Evolutionary conservation across 768 basidiomycete genomes (phyloP).

Genomic region (Favolaschia claudopus): DNA sequence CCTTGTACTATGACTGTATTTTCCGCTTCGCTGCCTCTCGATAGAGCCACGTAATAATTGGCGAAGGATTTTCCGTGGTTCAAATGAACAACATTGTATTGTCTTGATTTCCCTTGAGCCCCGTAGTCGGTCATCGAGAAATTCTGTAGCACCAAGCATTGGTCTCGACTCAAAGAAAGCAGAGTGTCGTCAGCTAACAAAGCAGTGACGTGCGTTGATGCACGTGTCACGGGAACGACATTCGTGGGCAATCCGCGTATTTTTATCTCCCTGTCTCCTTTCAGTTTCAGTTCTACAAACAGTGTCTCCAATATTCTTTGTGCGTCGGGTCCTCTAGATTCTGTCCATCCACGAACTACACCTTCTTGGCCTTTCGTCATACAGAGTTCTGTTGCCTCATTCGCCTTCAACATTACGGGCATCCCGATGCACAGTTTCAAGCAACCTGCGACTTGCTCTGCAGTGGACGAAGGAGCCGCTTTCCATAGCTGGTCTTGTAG

Average conservation of each 20-base stretch:
- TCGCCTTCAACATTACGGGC: conserved; percentile 35
- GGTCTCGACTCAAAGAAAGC: neutral
- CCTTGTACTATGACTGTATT: too few relatives aligned
- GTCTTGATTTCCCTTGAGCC: neutral
- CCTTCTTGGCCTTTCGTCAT: neutral
- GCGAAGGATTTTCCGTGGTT: too few relatives aligned
- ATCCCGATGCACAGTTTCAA: conserved; percentile 39
- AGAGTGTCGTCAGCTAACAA: neutral
- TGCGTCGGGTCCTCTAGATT: neutral
- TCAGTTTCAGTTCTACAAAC: neutral
- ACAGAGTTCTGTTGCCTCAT: neutral
- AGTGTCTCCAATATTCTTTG: neutral
- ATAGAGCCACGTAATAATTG: too few relatives aligned
- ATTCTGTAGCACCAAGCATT: neutral
- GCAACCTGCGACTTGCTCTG: conserved; percentile 35
- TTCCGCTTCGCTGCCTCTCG: too few relatives aligned
- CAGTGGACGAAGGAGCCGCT: conserved; percentile 30
- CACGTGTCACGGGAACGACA: too few relatives aligned
- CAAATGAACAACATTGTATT: too few relatives aligned
- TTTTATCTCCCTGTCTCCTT: too few relatives aligned
- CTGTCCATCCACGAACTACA: neutral
- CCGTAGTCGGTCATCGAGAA: neutral
- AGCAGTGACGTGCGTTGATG: too few relatives aligned
- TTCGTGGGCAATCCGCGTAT: too few relatives aligned
- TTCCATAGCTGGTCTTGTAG: conserved; percentile 32